Evolutionary conservation across 1,284 basidiomycete species (phyloP).

Genomic region (Rhodotorula sp.): DNA sequence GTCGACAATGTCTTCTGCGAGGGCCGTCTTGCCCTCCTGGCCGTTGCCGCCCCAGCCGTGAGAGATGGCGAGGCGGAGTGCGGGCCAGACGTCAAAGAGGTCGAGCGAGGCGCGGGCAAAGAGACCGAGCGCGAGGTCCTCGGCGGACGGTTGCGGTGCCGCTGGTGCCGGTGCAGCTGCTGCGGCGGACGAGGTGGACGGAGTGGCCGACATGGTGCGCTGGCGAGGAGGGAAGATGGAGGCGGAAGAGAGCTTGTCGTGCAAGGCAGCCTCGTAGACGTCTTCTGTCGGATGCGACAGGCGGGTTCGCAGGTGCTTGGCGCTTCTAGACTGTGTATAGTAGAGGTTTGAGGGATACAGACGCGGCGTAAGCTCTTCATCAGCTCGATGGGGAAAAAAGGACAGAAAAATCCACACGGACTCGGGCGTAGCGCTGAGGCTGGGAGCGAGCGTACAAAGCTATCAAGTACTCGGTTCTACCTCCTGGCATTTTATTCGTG

Average conservation of each 20-base stretch:
- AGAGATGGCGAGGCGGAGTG: slow-evolving; percentile 74
- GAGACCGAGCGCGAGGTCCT: slow-evolving; percentile 52
- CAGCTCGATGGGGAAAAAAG: too few relatives aligned
- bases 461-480: too few relatives aligned
- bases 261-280: too few relatives aligned
- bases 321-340: too few relatives aligned
- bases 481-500: too few relatives aligned
- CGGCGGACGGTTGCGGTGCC: neutral
- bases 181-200: neutral
- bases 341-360: too few relatives aligned
- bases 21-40: slow-evolving; percentile 50
- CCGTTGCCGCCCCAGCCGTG: slow-evolving; percentile 68
- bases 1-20: slow-evolving; percentile 69
- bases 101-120: slow-evolving; percentile 81
- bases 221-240: neutral
- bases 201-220: neutral
- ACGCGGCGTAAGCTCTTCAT: too few relatives aligned
- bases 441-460: too few relatives aligned
- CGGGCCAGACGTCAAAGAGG: slow-evolving; percentile 74
- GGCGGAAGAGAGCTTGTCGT: neutral
- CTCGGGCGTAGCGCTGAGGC: too few relatives aligned
- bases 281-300: too few relatives aligned
- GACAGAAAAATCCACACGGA: too few relatives aligned
- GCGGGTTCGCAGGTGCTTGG: too few relatives aligned
- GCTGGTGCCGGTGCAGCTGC: neutral